Percentiles rank a stretch among this genome's conserved stretches.
These are phyloP conservation scores for Leccinum subfulvum DNA, from an alignment of 1,284 basidiomycete genomes.

Conservation along the genomic window DNA sequence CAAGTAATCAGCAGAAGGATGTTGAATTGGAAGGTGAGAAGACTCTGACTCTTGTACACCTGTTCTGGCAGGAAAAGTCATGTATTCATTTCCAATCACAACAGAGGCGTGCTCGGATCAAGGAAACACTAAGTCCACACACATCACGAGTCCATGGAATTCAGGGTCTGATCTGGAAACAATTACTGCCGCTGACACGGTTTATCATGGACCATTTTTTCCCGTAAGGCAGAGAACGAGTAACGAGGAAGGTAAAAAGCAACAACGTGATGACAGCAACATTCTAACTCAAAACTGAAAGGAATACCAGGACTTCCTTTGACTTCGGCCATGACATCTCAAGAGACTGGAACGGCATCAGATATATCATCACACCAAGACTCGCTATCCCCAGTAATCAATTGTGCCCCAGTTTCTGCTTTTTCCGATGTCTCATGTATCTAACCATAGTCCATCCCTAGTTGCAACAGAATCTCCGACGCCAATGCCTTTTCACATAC, in stretches of 20 bases:
- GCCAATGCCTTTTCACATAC: constrained; percentile 45
- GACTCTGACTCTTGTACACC: neutral
- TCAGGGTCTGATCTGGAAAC: constrained; percentile 3
- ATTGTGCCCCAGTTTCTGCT: constrained; percentile 1
- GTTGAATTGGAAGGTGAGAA: constrained; percentile 13
- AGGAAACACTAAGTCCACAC: neutral
- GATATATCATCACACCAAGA: constrained; percentile 1
- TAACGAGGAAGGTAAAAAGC: constrained; percentile 13
- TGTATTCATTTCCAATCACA: neutral
- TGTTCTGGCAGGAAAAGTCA: neutral
- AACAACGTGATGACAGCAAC: neutral
- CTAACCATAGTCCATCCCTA: neutral
- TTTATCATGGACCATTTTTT: neutral
- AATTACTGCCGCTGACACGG: neutral
- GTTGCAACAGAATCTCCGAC: neutral
- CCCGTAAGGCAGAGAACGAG: neutral
- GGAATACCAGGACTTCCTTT: constrained; percentile 18
- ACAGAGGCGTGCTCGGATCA: constrained; percentile 8
- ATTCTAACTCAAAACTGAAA: constrained; percentile 1
- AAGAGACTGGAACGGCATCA: neutral
- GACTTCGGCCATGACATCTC: constrained; percentile 5
- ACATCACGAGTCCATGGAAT: neutral
- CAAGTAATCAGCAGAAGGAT: constrained; percentile 2
- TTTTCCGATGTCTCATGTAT: constrained; percentile 17
- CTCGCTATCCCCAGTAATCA: constrained; percentile 1